Evolutionary conservation across 2,329 filamentous ascomycete species (phyloP), one percentile per base, ranked within the genome.

Genomic region (Fusarium sp.): DNA sequence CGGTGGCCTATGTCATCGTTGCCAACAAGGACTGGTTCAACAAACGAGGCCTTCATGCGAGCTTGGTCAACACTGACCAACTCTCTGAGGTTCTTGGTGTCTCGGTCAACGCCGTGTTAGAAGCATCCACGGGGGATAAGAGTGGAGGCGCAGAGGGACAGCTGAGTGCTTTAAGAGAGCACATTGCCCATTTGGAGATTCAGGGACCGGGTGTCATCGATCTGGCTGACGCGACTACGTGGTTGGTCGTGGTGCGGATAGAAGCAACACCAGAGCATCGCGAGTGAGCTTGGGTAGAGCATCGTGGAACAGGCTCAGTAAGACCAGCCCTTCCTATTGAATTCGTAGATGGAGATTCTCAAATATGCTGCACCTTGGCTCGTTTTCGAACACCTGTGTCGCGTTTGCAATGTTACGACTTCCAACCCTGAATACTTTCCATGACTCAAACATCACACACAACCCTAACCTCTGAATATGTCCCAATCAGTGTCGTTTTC

Each of bases 21-120:
- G 85, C 84, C 1, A 87, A 86, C 60, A 75, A 77, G 52, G 80
- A 87, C 64, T 88, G 85, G 86, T 70, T 88, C 13, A 69, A 79
- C 18, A 72, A 75, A 20, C 78, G 86, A 5, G 83, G 85, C 0
- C 73, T 87, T 4, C 75, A 82, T 11, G 84, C 84, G 0, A 75
- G 71, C 8, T 36, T 87, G 25, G 58, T 85, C 5, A 82, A 84
- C n/a, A 78, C 80, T 2, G 69, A 73, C 0, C 79, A 81, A 13
- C 65, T 83, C 1, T 81, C 80, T 0, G 70, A 79, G 5, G 68
- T 79, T 7, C 58, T 83, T 0, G 76, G 75, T 0, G 57, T 79
- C 8, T 73, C 81, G 2, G 81, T 84, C 4, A 82, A 82, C 14
- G 82, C 81, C 4, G 77, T 89, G 68, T 66, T 88, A 5, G 84